Base-by-base conservation (phyloP, 1,284 basidiomycete species). In the Fomes fomentarius region DNA sequence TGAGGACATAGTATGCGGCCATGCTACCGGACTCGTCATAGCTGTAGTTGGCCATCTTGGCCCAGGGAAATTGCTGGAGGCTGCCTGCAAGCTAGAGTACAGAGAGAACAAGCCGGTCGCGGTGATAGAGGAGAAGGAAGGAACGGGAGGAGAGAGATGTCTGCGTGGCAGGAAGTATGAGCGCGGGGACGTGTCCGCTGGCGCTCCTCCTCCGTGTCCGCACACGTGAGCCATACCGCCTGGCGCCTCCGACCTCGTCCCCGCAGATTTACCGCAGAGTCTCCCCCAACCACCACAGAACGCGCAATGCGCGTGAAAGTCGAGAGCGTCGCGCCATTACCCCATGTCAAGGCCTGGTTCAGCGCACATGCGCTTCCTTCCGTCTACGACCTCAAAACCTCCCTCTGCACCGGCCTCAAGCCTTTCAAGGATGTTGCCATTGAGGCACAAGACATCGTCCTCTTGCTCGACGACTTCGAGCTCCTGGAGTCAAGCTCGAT, bases 11-110 rank as follows among this genome's bases (percentile, higher is more conserved):
- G 76, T 94, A 96, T 28, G 88, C 83, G 65, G 93, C 93, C 83
- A 96, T 89, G 62, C 86, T 87, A 61, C 94, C 93, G 47, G 84
- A 83, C 74, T 95, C 93, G 74, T 96, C 94, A 73, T 96, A 96
- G 72, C 84, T 78, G 74, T 92, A 92, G 65, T 86, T 82, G 61
- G 87, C 87, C 89, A 91, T 91, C 35, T 50, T 57, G 59, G 69
- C 59, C 63, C 51, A 42, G 33, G 40, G 37, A 37, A 44, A 45
- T 54, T 47, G 52, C 38, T 46, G 22, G 17, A 22, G 26, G 21
- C 24, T 45, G 42, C 25, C 28, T 24, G 47, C 45, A 40, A 37
- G 57, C 41, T 56, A 58, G 55, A 50, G 55, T 54, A 55, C 49
- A 55, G 39, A 28, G 42, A 46, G 50, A 28, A 31, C 33, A 49